Base-by-base conservation (phyloP, 2,329 filamentous ascomycete genomes). In the Penicillium occitanis region DNA sequence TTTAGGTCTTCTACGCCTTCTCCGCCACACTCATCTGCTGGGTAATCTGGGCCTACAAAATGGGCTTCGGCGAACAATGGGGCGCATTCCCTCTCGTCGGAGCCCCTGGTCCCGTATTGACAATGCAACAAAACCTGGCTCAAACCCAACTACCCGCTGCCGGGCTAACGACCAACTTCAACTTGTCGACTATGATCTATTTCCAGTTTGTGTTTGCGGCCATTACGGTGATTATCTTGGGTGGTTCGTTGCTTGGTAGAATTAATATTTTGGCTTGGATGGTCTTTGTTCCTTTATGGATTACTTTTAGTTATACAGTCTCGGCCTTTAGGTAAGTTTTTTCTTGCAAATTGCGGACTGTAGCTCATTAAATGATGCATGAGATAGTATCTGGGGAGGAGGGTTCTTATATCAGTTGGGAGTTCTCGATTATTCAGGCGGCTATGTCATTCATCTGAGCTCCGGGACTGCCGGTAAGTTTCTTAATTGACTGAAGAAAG, bases 181-280 rank as follows among this genome's bases (percentile, higher is more conserved):
- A 81, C 0, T 73, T 81, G 63, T 75, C 78, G 5, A 84, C 82
- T 2, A 84, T 84, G 83, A 74, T 84, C 0, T 85, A 85, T 71
- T 84, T 84, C 74, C 83, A 85, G 69, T 84, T 84, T 69, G 82
- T 83, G 57, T 84, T 85, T 72, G 82, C 82, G 0, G 82, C 82
- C 50, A 84, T 84, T 68, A 84, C 83, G 0, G 69, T 84, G 1
- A 77, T 83, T 61, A 80, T 84, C 53, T 72, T 80, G 63, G 82
- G 81, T 0, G 83, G 83, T 5, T 77, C 80, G 5, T 79, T 79
- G 42, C 76, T 85, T 1, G 79, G 81, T 30, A 76, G 83, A 48
- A 84, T 84, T 80, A 84, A 81, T 70, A 83, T 85, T 69, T 72
- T 74, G 10, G 83, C 83, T 40, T 85, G 83, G 83, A 83, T 84